A percentile compares a stretch with the other conserved stretches of the same genome.
Evolutionary conservation across 306 rosid species (phyloP).

Genomic region (Quercus bicolor): DNA sequence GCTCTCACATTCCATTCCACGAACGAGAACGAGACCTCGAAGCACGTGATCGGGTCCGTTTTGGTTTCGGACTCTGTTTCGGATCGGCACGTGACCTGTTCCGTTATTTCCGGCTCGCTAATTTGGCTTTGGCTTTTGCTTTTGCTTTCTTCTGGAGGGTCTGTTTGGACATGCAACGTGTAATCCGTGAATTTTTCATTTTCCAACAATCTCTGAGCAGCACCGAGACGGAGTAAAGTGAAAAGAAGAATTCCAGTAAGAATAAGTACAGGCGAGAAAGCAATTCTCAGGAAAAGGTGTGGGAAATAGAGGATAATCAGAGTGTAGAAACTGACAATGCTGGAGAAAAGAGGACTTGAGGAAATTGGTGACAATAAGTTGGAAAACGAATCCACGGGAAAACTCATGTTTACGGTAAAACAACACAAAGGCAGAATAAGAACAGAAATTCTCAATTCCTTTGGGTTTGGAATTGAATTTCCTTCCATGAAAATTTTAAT

Average conservation of each 20-base stretch:
- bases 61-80: slow-evolving; percentile 27
- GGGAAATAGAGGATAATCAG: slow-evolving; percentile 64
- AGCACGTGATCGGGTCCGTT: slow-evolving; percentile 29
- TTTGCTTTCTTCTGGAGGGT: not conserved
- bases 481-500: slow-evolving; percentile 26
- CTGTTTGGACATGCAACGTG: not conserved
- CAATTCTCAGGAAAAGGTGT: slow-evolving; percentile 31
- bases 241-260: slow-evolving; percentile 48
- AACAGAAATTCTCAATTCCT: slow-evolving; percentile 25
- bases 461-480: slow-evolving; percentile 5
- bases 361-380: slow-evolving; percentile 30
- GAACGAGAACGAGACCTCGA: slow-evolving; percentile 61
- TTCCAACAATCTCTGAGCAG: slow-evolving; percentile 45
- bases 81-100: slow-evolving; percentile 25
- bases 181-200: not conserved
- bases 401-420: slow-evolving; percentile 19
- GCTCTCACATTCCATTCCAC: slow-evolving; percentile 78
- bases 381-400: slow-evolving; percentile 18
- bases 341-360: slow-evolving; percentile 63
- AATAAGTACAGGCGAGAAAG: slow-evolving; percentile 55
- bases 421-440: not conserved
- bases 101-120: slow-evolving; percentile 14
- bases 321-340: slow-evolving; percentile 50
- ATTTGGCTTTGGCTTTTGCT: slow-evolving; percentile 10
- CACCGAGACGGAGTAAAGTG: slow-evolving; percentile 65